Evolutionary conservation across 192 early-diverging fungal genomes (phyloP), one percentile per base, ranked within the genome.

Genomic region (Coemansia sp.): DNA sequence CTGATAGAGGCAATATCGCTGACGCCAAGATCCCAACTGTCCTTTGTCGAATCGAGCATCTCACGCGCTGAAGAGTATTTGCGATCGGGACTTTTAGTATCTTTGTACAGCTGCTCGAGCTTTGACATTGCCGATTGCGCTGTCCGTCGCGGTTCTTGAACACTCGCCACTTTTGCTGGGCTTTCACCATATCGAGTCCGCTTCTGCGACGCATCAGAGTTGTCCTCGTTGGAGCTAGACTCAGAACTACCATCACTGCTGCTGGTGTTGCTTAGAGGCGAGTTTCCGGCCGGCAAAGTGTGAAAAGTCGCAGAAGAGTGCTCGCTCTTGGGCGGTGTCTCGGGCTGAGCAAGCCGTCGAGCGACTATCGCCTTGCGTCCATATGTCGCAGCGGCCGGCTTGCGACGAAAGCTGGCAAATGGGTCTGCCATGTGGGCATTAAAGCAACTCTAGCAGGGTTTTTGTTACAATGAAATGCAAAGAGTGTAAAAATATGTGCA

Each of bases 321-420:
- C 14, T 51, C 49, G 31, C 49, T 51, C 14, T 34, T 51, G 23
- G 52, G 22, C 19, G 48, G 28, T 7, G 36, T 25, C 26, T 11
- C 54, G 12, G 72, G 53, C 36, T 37, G 48, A n/a, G 58, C 71
- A n/a, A 69, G 59, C 60, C 78, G 57, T 15, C 78, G 78, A 8
- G 78, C 72, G 25, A 65, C 69, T 47, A 70, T 57, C 26, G 78
- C 72, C 42, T 68, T 74, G 58, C 78, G 78, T 19, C 78, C 78
- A 17, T 81, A 81, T 38, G 78, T 81, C 7, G 71, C 63, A 10
- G 62, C 68, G 2, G 78, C 68, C 1, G 78, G 68, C 53, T 66
- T 74, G 57, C 72, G 78, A 11, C 78, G 78, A 57, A 81, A 58
- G 47, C 49, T 71, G 44, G 68, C 62, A 58, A 81, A 81, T 12